Evolutionary conservation across 306 rosid species (phyloP), one percentile per base, ranked within the genome.

Genomic region (Medicago lupulina): DNA sequence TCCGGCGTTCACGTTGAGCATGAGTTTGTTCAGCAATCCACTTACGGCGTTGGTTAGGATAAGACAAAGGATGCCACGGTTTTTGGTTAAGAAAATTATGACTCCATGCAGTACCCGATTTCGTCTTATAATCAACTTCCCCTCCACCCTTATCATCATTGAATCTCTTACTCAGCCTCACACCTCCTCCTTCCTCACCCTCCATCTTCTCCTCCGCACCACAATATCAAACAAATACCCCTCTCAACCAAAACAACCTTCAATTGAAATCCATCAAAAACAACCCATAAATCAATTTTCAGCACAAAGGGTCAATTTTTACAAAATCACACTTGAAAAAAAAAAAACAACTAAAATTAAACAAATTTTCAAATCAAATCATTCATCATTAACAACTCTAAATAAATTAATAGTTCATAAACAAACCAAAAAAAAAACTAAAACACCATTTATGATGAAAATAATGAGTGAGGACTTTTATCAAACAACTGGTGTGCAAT

Each of bases 51-150:
- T 94, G 98, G 76, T 94, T 94, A 23, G 98, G 98, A 85, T 94
- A 94, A 47, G 98, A 94, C 39, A 94, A 94, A 73, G 96, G 98
- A 71, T 94, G 98, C 98, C 98, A 94, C 39, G 97, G 97, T 90
- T 94, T 94, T 87, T 94, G 97, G 78, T 94, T 94, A 10, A 94
- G 92, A 78, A 75, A 94, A 0, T 92, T 88, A 70, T 94, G 98
- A 85, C 98, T 94, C 97, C 98, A 94, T 0, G 98, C 98, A 0
- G 97, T 94, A 55, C 98, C 98, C 0, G 97, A 79, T 81, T 94
- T 91, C 60, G 74, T 82, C 83, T 90, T 94, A 88, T 87, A 91
- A 54, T 94, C 98, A 5, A 94, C 98, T 55, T 94, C 83, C 5
- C 92, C 85, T 1, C 63, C 86, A 3, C 50, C 80, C 61, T 83